A percentile compares a stretch with the other conserved stretches of the same genome.
phyloP scores from a whole-genome alignment of 31 red algal species.

The Odonthalia washingtoniensis region DNA sequence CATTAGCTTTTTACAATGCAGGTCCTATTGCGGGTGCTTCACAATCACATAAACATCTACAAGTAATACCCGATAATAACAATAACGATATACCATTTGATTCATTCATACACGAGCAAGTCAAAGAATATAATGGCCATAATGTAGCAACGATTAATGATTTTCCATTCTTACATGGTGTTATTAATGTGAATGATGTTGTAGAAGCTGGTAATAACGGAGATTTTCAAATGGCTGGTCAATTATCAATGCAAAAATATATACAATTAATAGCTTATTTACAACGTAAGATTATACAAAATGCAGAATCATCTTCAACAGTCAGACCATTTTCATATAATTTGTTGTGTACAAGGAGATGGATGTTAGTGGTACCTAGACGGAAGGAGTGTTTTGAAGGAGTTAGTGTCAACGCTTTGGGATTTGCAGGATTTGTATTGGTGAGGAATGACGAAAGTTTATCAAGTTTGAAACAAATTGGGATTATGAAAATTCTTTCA shows the following conservation, averaged over 20 bases:
- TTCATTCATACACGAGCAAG: neutral
- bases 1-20: slow-evolving; percentile 88
- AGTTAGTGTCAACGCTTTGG: slow-evolving; percentile 86
- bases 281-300: neutral
- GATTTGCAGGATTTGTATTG: slow-evolving; percentile 75
- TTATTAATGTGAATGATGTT: slow-evolving; percentile 44
- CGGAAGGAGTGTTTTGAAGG: slow-evolving; percentile 65
- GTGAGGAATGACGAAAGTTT: slow-evolving; percentile 47
- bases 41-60: slow-evolving; percentile 80
- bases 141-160: neutral
- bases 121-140: neutral
- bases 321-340: slow-evolving; percentile 77
- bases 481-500: slow-evolving; percentile 33
- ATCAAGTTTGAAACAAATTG: slow-evolving; percentile 29
- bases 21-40: slow-evolving; percentile 79
- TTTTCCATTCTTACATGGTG: slow-evolving; percentile 57
- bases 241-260: slow-evolving; percentile 45
- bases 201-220: neutral
- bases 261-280: slow-evolving; percentile 21
- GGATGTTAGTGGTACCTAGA: slow-evolving; percentile 90
- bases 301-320: neutral
- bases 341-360: slow-evolving; percentile 68
- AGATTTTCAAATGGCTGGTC: neutral
- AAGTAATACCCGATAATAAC: slow-evolving; percentile 44
- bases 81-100: slow-evolving; percentile 30